Conservation (phyloP, 202 grass and related monocot species). For the Panicum hallii region DNA sequence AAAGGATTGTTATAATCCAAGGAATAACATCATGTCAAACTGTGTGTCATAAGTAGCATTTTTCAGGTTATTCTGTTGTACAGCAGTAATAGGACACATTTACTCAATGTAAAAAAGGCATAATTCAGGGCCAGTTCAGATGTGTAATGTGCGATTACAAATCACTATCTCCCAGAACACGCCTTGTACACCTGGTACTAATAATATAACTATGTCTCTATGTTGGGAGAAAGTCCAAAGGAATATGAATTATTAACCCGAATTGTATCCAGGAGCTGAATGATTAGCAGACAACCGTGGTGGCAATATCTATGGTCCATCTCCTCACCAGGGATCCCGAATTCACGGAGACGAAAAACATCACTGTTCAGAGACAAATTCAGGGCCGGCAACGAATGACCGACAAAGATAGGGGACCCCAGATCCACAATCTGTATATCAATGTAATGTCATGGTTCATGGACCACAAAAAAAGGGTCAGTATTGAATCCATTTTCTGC, state of each 20-base stretch:
- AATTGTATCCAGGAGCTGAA: constrained; percentile 36
- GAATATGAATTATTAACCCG: constrained; percentile 18
- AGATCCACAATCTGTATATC: constrained; percentile 42
- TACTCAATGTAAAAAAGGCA: neutral
- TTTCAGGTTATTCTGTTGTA: neutral
- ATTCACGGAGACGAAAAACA: constrained; percentile 25
- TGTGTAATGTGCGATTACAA: neutral
- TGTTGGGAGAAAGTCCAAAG: constrained; percentile 20
- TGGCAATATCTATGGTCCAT: constrained; percentile 42
- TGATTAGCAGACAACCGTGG: constrained; percentile 18
- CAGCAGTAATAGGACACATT: neutral
- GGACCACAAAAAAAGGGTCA: constrained; percentile 45
- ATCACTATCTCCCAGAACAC: neutral
- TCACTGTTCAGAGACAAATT: constrained; percentile 43
- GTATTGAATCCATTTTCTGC: constrained; percentile 36
- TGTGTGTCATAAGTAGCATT: neutral
- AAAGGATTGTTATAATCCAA: neutral
- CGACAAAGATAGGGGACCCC: constrained; percentile 53
- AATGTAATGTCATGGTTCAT: constrained; percentile 25
- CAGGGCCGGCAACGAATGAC: constrained; percentile 39
- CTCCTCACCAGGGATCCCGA: constrained; percentile 34
- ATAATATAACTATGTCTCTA: neutral
- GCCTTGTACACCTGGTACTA: neutral
- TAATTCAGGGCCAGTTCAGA: neutral
- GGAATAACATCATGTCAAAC: neutral